These are phyloP conservation scores for Cladosporium sp. DNA, from an alignment of 2,329 filamentous ascomycete genomes.

Conservation along the genomic window DNA sequence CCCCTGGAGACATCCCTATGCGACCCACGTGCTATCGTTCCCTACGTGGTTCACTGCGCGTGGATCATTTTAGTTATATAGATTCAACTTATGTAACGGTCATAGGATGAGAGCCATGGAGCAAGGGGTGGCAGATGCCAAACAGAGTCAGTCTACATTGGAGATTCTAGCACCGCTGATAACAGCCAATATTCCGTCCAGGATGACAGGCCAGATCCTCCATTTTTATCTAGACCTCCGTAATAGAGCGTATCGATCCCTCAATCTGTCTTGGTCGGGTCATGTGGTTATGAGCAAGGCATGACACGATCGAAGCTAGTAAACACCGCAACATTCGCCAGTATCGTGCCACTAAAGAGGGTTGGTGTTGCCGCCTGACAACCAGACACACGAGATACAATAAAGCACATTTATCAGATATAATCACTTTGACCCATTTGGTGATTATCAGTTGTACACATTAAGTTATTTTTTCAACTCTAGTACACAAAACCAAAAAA, in stretches of 20 bases:
- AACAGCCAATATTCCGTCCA: background rate
- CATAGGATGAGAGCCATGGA: background rate
- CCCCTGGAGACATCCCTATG: background rate
- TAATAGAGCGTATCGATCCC: background rate
- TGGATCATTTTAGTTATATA: background rate
- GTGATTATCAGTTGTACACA: constrained; percentile 5
- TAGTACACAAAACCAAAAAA: constrained; percentile 4
- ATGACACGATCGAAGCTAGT: background rate
- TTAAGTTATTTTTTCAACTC: constrained; percentile 14
- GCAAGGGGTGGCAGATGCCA: background rate
- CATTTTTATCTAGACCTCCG: background rate
- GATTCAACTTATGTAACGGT: background rate
- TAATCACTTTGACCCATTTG: background rate
- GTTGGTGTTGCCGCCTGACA: too few relatives aligned
- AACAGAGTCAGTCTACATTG: background rate
- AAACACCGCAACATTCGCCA: background rate
- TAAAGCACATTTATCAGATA: too few relatives aligned
- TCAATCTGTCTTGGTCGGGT: background rate
- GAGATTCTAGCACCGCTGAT: background rate
- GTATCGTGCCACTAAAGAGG: too few relatives aligned
- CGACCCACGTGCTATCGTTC: background rate
- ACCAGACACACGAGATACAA: too few relatives aligned
- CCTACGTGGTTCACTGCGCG: background rate
- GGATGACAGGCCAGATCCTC: background rate
- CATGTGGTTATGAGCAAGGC: background rate